Base-by-base conservation (phyloP, 768 basidiomycete genomes). In the Lanmaoa pseudosensibilis region DNA sequence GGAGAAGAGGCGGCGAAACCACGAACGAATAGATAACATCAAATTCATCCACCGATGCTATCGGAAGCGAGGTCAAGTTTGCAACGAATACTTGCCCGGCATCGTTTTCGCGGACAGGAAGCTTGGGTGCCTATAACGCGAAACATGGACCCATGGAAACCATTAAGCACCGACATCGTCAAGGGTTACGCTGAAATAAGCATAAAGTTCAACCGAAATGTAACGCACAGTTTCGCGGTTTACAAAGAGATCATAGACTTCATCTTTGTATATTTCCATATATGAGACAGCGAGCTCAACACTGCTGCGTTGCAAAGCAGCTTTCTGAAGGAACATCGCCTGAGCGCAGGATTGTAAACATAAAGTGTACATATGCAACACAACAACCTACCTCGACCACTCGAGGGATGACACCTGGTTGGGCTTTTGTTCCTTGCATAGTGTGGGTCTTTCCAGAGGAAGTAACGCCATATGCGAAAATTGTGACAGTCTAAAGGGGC, bases 391-490 rank as follows among this genome's bases (percentile, higher is more conserved):
- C 91, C 68, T 83, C 73, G n/a, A 94, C 85, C 7, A 86, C 84
- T 27, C 90, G 80, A 23, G 91, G 91, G 60, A 94, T 94, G 52
- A 95, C 86, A 1, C 93, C 93, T n/a, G 89, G 90, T 33, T 90
- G 79, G 2, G 77, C 46, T 37, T 73, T 79, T 8, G 79, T 84
- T 37, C 93, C 93, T 73, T 94, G 92, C 90, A 96, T 95, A 0
- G 94, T 96, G 70, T 93, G 84, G 0, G 92, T 95, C 77, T 94
- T 94, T 18, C 92, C 93, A 6, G 89, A 92, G 2, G 90, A 92
- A 11, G 92, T 94, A 13, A 94, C 92, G 8, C 93, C 93, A 71
- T 94, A 94, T 1, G 91, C 90, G 60, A 94, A 94, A 16, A 94
- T 85, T 11, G 92, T 94, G 4, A 92, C 85, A 0, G 88, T 92